Percentiles rank a stretch among this genome's conserved stretches.
These are phyloP conservation scores for Microcyclosporella mali DNA, from an alignment of 2,329 filamentous ascomycete species.

Conservation along the genomic window DNA sequence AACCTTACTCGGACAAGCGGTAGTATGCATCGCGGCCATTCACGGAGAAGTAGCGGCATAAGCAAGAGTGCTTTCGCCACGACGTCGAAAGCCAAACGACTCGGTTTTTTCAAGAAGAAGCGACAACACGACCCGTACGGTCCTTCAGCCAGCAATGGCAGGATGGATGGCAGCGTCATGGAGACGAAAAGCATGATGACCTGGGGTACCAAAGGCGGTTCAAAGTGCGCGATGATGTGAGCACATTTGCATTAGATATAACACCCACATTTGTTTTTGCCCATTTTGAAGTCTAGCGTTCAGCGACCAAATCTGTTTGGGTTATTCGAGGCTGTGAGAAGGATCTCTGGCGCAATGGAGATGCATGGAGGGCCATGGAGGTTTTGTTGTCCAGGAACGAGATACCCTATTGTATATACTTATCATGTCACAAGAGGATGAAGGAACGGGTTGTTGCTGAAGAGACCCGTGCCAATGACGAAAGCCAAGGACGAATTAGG, in stretches of 20 bases:
- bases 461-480: too few relatives aligned
- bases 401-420: too few relatives aligned
- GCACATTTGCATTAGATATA: neutral
- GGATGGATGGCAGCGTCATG: constrained; percentile 10
- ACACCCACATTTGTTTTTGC: neutral
- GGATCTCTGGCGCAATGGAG: too few relatives aligned
- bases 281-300: neutral
- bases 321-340: too few relatives aligned
- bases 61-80: constrained; percentile 15
- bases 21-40: constrained; percentile 4
- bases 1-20: constrained; percentile 9
- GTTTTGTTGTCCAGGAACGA: too few relatives aligned
- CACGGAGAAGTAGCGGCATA: constrained; percentile 7
- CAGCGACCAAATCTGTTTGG: too few relatives aligned
- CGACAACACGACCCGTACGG: constrained; percentile 9
- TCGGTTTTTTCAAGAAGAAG: constrained; percentile 24
- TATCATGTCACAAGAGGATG: too few relatives aligned
- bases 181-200: constrained; percentile 25
- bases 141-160: constrained; percentile 3
- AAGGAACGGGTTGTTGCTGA: too few relatives aligned
- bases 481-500: too few relatives aligned
- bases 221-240: constrained; percentile 24
- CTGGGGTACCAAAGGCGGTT: constrained; percentile 15
- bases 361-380: too few relatives aligned
- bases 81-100: constrained; percentile 22